Base-by-base conservation (phyloP, 75 land plant species). In the Selaginella moellendorffii region DNA sequence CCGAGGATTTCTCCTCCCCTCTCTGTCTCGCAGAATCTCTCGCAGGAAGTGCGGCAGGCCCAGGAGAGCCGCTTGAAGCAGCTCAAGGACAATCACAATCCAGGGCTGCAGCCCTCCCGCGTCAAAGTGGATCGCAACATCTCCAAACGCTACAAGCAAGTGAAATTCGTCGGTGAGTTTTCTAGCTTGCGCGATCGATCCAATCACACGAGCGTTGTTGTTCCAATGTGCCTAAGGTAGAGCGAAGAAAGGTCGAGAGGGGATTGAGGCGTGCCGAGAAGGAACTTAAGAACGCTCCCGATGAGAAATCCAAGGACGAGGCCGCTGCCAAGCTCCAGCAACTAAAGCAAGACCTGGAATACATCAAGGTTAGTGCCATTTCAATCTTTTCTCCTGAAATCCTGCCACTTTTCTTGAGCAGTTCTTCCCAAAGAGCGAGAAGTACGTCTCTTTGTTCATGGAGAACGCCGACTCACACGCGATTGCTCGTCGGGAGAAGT, bases 361-460 rank as follows among this genome's bases (percentile, higher is more conserved):
- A 93, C 82, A 85, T 93, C 51, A 63, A 87, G 74, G 98, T 93
- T 77, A 72, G 85, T 66, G 30, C 53, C 18, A 36, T 36, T 5
- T n/a, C n/a, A n/a, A n/a, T n/a, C n/a, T n/a, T n/a, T n/a, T n/a
- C n/a, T n/a, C n/a, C n/a, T 36, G 46, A 5, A 36, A 36, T 36
- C 46, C 14, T 36, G 5, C 14, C 10, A 36, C 14, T 36, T 18
- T 30, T 2, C 31, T 20, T 61, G 66, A 77, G 79, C 91, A 95
- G 99, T 95, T 95, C 63, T 95, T 90, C 65, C 99, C 99, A 21
- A 95, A 95, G 77, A 84, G 80, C 12, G 99, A 90, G 62, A 95
- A 90, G 70, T 95, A 95, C 79, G 72, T 95, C 5, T 74, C 99
- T 60, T 69, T 95, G 65, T 90, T 84, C 63, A 79, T 75, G 66